Percentiles rank a stretch among this genome's conserved stretches.
Evolutionary conservation across 768 basidiomycete species (phyloP).

Genomic region (Coprinopsis strossmayeri): DNA sequence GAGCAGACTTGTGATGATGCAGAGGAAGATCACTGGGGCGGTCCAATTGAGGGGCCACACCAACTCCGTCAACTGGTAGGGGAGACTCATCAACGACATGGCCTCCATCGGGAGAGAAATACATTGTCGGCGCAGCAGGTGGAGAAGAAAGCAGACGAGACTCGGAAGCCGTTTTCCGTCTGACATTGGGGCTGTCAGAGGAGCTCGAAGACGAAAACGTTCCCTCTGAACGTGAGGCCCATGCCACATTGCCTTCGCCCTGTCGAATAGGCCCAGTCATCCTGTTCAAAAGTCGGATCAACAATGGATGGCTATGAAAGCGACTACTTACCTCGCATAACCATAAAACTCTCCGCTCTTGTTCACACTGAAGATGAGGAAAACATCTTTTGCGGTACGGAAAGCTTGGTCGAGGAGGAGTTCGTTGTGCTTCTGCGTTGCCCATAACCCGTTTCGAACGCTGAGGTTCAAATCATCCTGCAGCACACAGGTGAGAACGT

Average conservation of each 20-base stretch:
- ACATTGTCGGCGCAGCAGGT: neutral
- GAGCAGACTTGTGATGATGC: conserved; percentile 35
- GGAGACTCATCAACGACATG: conserved; percentile 1
- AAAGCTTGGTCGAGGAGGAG: conserved; percentile 87
- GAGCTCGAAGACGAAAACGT: neutral
- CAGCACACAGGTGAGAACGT: conserved; percentile 7
- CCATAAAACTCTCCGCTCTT: conserved; percentile 94
- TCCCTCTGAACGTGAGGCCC: conserved; percentile 36
- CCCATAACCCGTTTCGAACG: conserved; percentile 77
- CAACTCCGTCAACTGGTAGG: neutral
- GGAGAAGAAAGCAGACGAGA: neutral
- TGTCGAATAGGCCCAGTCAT: conserved; percentile 63
- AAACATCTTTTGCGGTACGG: conserved; percentile 85
- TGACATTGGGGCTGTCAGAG: neutral
- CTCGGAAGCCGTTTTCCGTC: neutral
- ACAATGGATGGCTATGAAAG: neutral
- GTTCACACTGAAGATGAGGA: conserved; percentile 88
- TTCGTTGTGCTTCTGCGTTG: conserved; percentile 91
- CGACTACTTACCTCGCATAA: conserved; percentile 61
- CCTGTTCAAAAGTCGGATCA: conserved; percentile 27
- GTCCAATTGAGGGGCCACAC: neutral
- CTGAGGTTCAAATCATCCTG: conserved; percentile 78
- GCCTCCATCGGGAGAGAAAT: neutral
- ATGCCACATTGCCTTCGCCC: conserved; percentile 45
- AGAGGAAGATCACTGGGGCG: neutral